A percentile compares a stretch with the other conserved stretches of the same genome.
Evolutionary conservation across 495 filamentous ascomycete genomes (phyloP).

Genomic region (Penicillium silybi): DNA sequence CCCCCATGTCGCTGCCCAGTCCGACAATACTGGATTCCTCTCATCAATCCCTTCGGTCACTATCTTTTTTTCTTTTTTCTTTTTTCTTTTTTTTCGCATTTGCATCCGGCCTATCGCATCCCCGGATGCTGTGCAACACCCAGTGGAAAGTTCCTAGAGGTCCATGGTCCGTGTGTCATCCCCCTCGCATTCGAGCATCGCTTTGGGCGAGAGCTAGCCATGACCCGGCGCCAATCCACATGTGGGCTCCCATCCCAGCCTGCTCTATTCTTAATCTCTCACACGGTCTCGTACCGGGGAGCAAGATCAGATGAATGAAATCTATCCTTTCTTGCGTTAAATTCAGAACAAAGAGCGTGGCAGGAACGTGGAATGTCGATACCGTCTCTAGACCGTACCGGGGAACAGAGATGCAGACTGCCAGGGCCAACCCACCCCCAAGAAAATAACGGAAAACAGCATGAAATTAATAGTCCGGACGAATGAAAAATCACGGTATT

Average conservation of each 20-base stretch:
- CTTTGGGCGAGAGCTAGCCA: conserved; percentile 1
- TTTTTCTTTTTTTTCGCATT: conserved; percentile 1
- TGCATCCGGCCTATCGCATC: conserved; percentile 13
- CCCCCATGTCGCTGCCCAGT: not conserved
- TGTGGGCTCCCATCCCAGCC: not conserved
- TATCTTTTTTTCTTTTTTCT: not conserved
- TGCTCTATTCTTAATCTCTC: not conserved
- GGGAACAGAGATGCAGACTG: not conserved
- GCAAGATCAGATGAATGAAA: not conserved
- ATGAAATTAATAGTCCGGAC: not conserved
- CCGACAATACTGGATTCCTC: no score
- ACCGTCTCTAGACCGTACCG: not conserved
- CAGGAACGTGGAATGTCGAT: not conserved
- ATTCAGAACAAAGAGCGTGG: conserved; percentile 17
- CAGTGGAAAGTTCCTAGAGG: not conserved
- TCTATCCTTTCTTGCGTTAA: conserved; percentile 4
- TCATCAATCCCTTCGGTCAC: not conserved
- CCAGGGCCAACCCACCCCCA: not conserved
- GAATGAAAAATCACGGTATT: not conserved
- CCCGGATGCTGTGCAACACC: conserved; percentile 10
- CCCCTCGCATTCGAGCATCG: not conserved
- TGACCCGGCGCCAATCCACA: not conserved
- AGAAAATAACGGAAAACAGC: not conserved
- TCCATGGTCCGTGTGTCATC: conserved; percentile 4
- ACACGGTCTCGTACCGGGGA: not conserved